Percentiles rank a stretch among this genome's conserved stretches.
Conservation (phyloP, 2,329 filamentous ascomycete species). For the Trichoderma hamatum region DNA sequence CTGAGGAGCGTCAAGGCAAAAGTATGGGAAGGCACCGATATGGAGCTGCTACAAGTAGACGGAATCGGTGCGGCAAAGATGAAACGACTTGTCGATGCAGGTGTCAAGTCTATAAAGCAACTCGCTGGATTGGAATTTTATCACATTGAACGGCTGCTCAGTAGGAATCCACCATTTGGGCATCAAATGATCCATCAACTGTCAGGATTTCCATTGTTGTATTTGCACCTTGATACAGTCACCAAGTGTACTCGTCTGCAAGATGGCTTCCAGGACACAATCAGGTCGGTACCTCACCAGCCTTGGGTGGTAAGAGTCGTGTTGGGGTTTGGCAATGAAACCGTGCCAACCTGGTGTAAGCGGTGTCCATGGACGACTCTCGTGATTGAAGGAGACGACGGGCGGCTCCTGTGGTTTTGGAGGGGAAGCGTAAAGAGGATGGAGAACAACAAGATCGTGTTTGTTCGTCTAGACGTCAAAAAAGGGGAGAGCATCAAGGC, state of each 20-base stretch:
- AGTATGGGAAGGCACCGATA: constrained; percentile 78
- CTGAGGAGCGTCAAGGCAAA: constrained; percentile 74
- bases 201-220: constrained; percentile 67
- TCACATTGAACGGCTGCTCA: constrained; percentile 75
- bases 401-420: constrained; percentile 68
- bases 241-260: constrained; percentile 22
- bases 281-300: background rate
- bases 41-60: constrained; percentile 82
- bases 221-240: constrained; percentile 44
- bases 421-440: constrained; percentile 66
- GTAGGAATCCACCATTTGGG: constrained; percentile 82
- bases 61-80: constrained; percentile 76
- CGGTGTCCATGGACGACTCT: constrained; percentile 72
- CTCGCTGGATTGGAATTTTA: constrained; percentile 68
- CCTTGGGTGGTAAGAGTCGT: constrained; percentile 60
- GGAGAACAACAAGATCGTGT: constrained; percentile 51
- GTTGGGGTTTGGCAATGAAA: constrained; percentile 71
- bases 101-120: constrained; percentile 71
- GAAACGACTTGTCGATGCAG: constrained; percentile 71
- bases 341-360: constrained; percentile 63
- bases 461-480: constrained; percentile 59
- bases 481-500: constrained; percentile 60
- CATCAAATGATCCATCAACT: constrained; percentile 66
- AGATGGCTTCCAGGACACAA: background rate
- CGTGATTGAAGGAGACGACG: constrained; percentile 62